Base-by-base conservation (phyloP, 2,329 filamentous ascomycete species). In the Arthrobotrys iridis region DNA sequence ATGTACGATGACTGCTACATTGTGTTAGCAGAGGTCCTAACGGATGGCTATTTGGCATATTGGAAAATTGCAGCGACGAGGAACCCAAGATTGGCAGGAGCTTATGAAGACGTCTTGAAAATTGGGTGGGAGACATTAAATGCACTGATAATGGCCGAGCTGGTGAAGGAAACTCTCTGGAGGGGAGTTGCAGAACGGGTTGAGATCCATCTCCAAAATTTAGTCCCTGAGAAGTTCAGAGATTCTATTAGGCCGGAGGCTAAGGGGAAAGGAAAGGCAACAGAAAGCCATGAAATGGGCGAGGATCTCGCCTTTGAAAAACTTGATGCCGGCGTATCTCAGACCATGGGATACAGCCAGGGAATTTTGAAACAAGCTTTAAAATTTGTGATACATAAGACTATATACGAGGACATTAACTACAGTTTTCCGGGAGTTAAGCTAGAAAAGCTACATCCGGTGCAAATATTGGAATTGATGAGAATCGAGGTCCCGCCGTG, bases 1-100 rank as follows among this genome's bases (percentile, higher is more conserved):
- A 64, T 68, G 13, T 67, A 68, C 28, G 10, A 64, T n/a, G 48
- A 68, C 30, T 75, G 63, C 22, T 75, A 68, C 18, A 35, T 11
- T 1, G 22, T 64, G 11, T 15, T 37, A 4, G 48, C 63, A 2
- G 63, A 58, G 4, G 30, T 58, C 2, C 41, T 75, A 1, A 26
- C 63, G 2, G 30, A 63, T 8, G 57, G 40, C 7, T 75, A 63
- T 24, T 8, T 75, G 3, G 5, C 2, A 1, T 64, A 50, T n/a
- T 75, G 57, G 71, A 5, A 43, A 11, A 18, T 13, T 8, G 26
- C 24, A n/a, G 30, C 58, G 15, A 10, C 7, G 15, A 26, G 37
- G 7, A 63, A 66, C 18, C 71, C 63, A 5, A 30, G 22, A 7
- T 28, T 68, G 2, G 46, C 10, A 18, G 28, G 22, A 1, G 20